Conservation (phyloP, 2,329 filamentous ascomycete genomes). For the Neophaeococcomyces aloes region DNA sequence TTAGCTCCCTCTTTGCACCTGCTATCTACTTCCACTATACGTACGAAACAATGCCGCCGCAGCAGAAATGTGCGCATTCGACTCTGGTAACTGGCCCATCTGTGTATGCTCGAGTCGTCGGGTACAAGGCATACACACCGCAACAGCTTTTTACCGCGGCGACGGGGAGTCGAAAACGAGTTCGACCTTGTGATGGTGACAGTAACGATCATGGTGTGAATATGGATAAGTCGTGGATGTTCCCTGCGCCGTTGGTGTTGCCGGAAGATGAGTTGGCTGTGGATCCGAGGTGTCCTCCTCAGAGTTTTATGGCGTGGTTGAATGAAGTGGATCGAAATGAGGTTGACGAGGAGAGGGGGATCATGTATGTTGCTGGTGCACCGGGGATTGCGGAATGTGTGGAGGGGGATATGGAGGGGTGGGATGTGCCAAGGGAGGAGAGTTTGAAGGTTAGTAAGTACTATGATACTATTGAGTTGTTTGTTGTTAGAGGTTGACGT, state of each 20-base stretch:
- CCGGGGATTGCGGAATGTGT: slow-evolving; percentile 31
- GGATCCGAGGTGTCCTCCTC: slow-evolving; percentile 42
- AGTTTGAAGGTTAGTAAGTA: background rate
- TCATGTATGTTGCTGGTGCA: slow-evolving; percentile 44
- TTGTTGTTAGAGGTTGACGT: too few species aligned
- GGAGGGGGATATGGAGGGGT: slow-evolving; percentile 33
- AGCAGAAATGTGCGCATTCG: background rate
- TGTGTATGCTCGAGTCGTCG: background rate
- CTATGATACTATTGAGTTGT: too few species aligned
- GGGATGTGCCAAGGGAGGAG: slow-evolving; percentile 28
- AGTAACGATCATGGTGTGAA: too few species aligned
- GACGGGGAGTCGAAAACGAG: slow-evolving; percentile 5
- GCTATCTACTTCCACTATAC: too few species aligned
- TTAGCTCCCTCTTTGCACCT: too few species aligned
- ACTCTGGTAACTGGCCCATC: background rate
- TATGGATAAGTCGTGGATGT: too few species aligned
- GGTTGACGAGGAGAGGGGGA: slow-evolving; percentile 36
- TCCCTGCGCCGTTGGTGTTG: slow-evolving; percentile 50
- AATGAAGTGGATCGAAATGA: slow-evolving; percentile 39
- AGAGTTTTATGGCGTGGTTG: slow-evolving; percentile 45
- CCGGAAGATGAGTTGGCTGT: slow-evolving; percentile 49
- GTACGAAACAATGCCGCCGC: background rate
- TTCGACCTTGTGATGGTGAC: background rate
- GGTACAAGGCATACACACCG: background rate
- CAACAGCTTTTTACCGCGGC: slow-evolving; percentile 5